phyloP scores from a whole-genome alignment of 208 protist genomes.

The Leishmania braziliensis region DNA sequence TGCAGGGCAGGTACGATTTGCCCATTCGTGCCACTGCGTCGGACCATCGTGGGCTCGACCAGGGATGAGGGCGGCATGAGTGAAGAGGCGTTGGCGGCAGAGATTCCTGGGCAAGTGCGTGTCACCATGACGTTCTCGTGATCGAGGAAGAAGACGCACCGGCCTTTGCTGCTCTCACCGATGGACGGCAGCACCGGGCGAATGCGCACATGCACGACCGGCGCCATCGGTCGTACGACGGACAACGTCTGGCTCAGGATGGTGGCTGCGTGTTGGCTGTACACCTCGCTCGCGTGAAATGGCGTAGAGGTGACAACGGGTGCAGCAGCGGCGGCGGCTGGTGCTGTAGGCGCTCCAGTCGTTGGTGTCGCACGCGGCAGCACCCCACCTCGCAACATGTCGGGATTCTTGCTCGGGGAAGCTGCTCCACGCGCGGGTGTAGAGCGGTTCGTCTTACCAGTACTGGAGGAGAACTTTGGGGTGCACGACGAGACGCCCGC shows the following conservation, averaged over 20 bases:
- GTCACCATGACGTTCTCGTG: constrained; percentile 80
- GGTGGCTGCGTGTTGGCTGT: constrained; percentile 15
- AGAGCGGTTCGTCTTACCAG: constrained; percentile 1
- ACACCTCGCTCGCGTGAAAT: background rate
- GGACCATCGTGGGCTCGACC: background rate
- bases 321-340: background rate
- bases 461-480: background rate
- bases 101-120: background rate
- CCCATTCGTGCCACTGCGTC: background rate
- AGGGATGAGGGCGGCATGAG: background rate
- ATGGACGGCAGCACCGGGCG: constrained; percentile 69
- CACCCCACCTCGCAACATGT: constrained; percentile 1
- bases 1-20: background rate
- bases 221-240: constrained; percentile 34
- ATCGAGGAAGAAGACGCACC: constrained; percentile 78
- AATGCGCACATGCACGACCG: constrained; percentile 82
- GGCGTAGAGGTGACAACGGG: background rate
- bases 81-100: background rate
- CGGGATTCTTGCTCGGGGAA: constrained; percentile 2
- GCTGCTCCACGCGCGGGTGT: background rate
- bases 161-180: constrained; percentile 56
- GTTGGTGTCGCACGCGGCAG: background rate
- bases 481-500: background rate
- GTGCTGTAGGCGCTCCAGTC: background rate
- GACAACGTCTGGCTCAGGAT: constrained; percentile 28